These are phyloP conservation scores for Pythium utonaiense DNA, from an alignment of 352 stramenopile genomes.

Conservation along the genomic window DNA sequence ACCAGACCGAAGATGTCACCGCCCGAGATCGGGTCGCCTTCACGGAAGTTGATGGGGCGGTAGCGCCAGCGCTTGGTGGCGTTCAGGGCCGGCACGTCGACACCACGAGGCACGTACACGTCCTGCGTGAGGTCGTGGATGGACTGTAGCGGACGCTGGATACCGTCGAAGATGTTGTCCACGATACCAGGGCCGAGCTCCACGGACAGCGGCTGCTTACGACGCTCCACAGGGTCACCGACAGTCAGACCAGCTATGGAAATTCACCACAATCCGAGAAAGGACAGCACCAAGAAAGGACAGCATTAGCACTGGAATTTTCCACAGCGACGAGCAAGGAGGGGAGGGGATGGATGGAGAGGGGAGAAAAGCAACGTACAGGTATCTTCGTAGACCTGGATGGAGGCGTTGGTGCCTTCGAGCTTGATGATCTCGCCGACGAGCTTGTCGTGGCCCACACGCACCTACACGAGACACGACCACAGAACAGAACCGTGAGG, in stretches of 20 bases:
- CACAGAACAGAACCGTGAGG: not conserved
- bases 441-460: slow-evolving; percentile 98
- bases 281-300: no score
- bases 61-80: slow-evolving; percentile 95
- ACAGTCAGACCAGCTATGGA: slow-evolving; percentile 92
- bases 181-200: slow-evolving; percentile 99
- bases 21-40: slow-evolving; percentile 94
- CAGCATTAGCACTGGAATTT: no score
- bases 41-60: slow-evolving; percentile 91
- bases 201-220: slow-evolving; percentile 97
- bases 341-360: not conserved
- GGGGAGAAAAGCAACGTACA: slow-evolving; percentile 46
- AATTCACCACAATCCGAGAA: not conserved
- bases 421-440: slow-evolving; percentile 99
- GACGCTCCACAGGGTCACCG: slow-evolving; percentile 96
- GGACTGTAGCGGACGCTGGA: slow-evolving; percentile 97
- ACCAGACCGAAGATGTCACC: slow-evolving; percentile 98
- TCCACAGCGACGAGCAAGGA: no score
- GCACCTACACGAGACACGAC: slow-evolving; percentile 68
- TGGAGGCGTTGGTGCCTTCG: slow-evolving; percentile 98
- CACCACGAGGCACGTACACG: slow-evolving; percentile 97
- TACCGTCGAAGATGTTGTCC: slow-evolving; percentile 99
- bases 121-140: slow-evolving; percentile 94
- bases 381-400: slow-evolving; percentile 99
- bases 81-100: slow-evolving; percentile 95